phyloP scores from a whole-genome alignment of 73 alveolate species.

The Symbiodinium pilosum region DNA sequence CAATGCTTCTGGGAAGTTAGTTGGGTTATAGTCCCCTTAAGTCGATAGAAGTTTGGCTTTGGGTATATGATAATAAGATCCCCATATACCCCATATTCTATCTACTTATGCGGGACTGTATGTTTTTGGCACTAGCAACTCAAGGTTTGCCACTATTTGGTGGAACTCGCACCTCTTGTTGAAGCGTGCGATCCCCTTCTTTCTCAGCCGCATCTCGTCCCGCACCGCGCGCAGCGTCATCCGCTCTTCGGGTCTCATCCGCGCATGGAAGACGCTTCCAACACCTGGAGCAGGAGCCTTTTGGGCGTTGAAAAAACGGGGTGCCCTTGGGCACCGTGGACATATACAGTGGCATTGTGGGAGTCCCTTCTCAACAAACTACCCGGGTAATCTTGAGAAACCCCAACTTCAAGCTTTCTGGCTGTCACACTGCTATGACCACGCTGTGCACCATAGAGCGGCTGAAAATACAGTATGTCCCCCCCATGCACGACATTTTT shows the following conservation, averaged over 20 bases:
- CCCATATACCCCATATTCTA: no score
- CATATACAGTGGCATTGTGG: background rate
- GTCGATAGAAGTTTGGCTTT: no score
- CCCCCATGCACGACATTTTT: no score
- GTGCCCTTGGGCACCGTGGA: no score
- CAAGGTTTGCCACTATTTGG: background rate
- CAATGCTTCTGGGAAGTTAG: no score
- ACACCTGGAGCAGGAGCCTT: no score
- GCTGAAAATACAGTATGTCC: no score
- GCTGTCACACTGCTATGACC: background rate
- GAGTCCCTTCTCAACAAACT: background rate
- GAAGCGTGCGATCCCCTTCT: slow-evolving; percentile 85
- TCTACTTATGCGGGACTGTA: slow-evolving; percentile 75
- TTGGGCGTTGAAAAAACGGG: no score
- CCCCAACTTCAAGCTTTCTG: background rate
- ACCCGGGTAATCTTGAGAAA: background rate
- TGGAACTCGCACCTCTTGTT: slow-evolving; percentile 24
- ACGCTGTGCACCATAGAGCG: background rate
- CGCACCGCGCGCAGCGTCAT: slow-evolving; percentile 79
- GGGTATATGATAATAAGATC: no score
- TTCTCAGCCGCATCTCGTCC: slow-evolving; percentile 73
- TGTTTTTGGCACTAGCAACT: background rate
- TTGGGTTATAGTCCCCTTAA: no score
- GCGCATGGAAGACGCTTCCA: slow-evolving; percentile 29
- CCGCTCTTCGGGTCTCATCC: slow-evolving; percentile 81